A percentile compares a stretch with the other conserved stretches of the same genome.
Conservation (phyloP, 31 red algal species). For the Asparagopsis taxiformis region DNA sequence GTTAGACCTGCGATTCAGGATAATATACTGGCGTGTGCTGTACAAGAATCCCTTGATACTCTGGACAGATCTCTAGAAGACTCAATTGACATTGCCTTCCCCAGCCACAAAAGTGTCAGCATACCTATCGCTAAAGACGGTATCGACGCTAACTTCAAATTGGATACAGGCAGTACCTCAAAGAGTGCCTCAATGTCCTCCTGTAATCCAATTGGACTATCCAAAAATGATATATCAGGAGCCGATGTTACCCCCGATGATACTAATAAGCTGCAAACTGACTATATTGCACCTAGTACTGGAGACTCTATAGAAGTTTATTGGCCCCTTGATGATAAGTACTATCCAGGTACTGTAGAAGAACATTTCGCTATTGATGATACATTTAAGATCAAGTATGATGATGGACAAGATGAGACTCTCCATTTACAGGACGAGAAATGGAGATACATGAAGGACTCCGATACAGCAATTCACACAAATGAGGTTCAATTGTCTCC, state of each 20-base stretch:
- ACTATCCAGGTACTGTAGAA: no score
- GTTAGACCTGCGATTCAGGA: neutral
- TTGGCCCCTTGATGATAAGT: constrained; percentile 1
- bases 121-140: no score
- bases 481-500: neutral
- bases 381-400: no score
- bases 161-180: no score
- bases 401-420: neutral
- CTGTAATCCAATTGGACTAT: neutral
- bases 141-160: no score
- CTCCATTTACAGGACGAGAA: neutral
- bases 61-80: neutral
- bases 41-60: constrained; percentile 1
- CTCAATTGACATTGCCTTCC: no score
- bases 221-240: no score
- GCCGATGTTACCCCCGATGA: neutral
- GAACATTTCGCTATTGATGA: no score
- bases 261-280: neutral
- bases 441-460: neutral
- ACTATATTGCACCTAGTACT: neutral
- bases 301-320: neutral
- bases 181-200: neutral
- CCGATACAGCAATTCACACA: neutral
- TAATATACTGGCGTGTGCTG: neutral
- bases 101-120: no score